These are phyloP conservation scores for Ogataea methanolica DNA, from an alignment of 805 yeast genomes.

Conservation along the genomic window DNA sequence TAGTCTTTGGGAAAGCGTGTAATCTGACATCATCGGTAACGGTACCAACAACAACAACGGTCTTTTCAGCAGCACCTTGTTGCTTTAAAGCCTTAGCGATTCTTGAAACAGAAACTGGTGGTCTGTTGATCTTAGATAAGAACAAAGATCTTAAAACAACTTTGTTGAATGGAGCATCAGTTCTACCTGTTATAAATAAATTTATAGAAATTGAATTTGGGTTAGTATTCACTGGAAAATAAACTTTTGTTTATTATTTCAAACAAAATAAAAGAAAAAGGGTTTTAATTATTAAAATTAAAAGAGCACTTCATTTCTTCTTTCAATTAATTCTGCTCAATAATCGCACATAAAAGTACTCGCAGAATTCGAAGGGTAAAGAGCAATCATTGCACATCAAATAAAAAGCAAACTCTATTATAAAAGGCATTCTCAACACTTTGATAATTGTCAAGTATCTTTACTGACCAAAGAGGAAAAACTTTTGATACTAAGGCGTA, in stretches of 20 bases:
- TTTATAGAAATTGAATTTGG: conserved; percentile 6
- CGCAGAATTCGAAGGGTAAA: conserved; percentile 23
- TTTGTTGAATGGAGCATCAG: conserved; percentile 99
- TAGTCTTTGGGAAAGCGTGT: conserved; percentile 90
- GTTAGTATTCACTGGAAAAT: conserved; percentile 25
- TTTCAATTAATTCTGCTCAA: conserved; percentile 46
- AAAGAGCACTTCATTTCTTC: conserved; percentile 2
- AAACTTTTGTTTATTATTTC: conserved; percentile 7
- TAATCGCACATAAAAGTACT: conserved; percentile 34
- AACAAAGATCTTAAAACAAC: conserved; percentile 89
- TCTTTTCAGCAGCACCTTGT: conserved; percentile 83
- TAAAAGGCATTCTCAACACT: neutral
- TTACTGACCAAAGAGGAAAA: neutral
- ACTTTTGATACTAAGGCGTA: neutral
- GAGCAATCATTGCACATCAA: neutral
- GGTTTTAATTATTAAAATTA: neutral
- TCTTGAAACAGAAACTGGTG: conserved; percentile 96
- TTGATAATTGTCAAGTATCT: neutral
- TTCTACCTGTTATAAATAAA: conserved; percentile 64
- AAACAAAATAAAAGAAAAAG: conserved; percentile 20
- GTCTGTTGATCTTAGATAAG: conserved; percentile 98
- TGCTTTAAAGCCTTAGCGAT: conserved; percentile 78
- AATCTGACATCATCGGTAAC: conserved; percentile 97
- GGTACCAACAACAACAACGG: conserved; percentile 97
- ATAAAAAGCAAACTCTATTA: neutral